Evolutionary conservation across 2,329 filamentous ascomycete species (phyloP).

Genomic region (Bipolaris sorokiniana): DNA sequence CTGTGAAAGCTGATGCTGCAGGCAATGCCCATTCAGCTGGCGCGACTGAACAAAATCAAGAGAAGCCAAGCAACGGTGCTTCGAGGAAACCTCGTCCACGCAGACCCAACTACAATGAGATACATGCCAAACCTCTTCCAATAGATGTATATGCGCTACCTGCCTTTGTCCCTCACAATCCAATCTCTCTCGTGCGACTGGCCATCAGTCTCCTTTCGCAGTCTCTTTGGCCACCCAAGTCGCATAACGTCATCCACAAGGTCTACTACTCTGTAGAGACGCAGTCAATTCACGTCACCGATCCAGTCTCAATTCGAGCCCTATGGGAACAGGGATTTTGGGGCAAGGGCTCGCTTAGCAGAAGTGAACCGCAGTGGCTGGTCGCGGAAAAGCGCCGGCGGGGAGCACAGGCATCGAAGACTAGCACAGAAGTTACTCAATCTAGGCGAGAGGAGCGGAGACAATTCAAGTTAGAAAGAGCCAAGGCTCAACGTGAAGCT

Average conservation of each 20-base stretch:
- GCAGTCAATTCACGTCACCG: constrained; percentile 81
- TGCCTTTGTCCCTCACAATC: constrained; percentile 88
- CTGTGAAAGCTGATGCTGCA: constrained; percentile 15
- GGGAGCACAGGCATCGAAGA: constrained; percentile 68
- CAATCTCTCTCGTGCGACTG: constrained; percentile 83
- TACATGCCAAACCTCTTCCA: constrained; percentile 83
- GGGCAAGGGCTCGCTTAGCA: constrained; percentile 89
- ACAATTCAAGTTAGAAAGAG: constrained; percentile 87
- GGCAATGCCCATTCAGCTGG: constrained; percentile 13
- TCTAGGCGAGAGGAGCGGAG: constrained; percentile 79
- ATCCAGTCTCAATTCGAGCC: constrained; percentile 74
- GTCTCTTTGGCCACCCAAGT: constrained; percentile 67
- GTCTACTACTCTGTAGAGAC: constrained; percentile 84
- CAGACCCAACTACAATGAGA: constrained; percentile 68
- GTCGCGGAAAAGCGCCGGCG: constrained; percentile 77
- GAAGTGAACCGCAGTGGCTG: constrained; percentile 94
- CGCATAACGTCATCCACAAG: constrained; percentile 69
- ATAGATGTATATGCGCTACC: constrained; percentile 84
- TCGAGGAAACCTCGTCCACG: constrained; percentile 38
- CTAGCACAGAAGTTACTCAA: constrained; percentile 81
- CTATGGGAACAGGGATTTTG: constrained; percentile 98
- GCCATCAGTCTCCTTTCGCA: constrained; percentile 78
- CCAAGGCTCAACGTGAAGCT: constrained; percentile 82
- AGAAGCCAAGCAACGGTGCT: constrained; percentile 24
- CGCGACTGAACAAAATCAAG: constrained; percentile 14